Evolutionary conservation across 1,139 yeast genomes (phyloP), one percentile per base, ranked within the genome.

Genomic region (Magnusiomyces ingens): DNA sequence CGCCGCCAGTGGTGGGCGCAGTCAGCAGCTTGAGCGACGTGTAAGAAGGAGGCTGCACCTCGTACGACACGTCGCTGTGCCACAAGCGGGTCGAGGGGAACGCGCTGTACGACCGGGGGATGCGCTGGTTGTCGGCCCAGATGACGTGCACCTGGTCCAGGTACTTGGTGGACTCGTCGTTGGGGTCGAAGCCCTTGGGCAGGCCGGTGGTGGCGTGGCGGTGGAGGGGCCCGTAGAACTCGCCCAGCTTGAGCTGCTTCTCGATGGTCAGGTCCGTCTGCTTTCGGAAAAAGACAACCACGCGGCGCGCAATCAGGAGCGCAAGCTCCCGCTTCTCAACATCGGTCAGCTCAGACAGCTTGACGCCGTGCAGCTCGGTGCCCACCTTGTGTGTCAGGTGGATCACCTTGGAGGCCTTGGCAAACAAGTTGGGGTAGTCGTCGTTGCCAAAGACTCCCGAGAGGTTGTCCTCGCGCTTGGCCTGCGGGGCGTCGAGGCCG

Each of bases 1-100:
- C 91, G 55, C 90, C 90, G 53, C 91, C 91, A 15, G 78, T 66
- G 50, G 76, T 77, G 41, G 90, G 85, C 42, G 82, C 85, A 60
- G 76, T 82, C 50, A 79, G 68, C 55, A 82, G 77, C 51, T 81
- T 75, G 61, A 85, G 79, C 49, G 82, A 74, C 1, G 91, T 84
- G 57, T 79, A 72, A 1, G 83, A 79, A 3, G 91, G 86, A 10
- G 91, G 86, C 65, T 82, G 88, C 56, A 74, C 71, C 64, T 84
- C 91, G 66, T 83, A 84, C 21, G 86, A 75, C 40, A 81, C 83
- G 65, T 85, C 91, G 1, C 85, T 75, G 67, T 85, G 91, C 84
- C 85, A 84, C 45, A 64, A 53, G 50, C 60, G 65, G 52, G 69
- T 57, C 17, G 48, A 42, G 15, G 55, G 49, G 59, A 57, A 64